These are phyloP conservation scores for Hanseniaspora mollemarum DNA, from an alignment of 805 yeast species.

Conservation along the genomic window DNA sequence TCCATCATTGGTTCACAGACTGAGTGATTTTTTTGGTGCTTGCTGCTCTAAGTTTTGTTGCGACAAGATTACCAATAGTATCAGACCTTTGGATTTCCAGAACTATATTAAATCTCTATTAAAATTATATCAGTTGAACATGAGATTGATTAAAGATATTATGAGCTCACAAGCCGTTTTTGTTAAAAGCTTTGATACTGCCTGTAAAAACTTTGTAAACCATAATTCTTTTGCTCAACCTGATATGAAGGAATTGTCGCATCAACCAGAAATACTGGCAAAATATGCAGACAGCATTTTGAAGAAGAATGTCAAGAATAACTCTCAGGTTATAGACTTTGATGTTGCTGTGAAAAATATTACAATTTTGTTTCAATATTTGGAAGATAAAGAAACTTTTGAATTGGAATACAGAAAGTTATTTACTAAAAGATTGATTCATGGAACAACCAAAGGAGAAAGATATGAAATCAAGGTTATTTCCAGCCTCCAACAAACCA, in stretches of 20 bases:
- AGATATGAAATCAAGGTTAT: slow-evolving; percentile 72
- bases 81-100: slow-evolving; percentile 34
- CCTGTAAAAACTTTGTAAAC: slow-evolving; percentile 77
- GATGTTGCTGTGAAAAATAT: slow-evolving; percentile 67
- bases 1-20: slow-evolving; percentile 10
- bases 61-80: neutral
- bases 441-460: slow-evolving; percentile 73
- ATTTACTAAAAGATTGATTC: slow-evolving; percentile 79
- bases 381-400: slow-evolving; percentile 90
- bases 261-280: slow-evolving; percentile 85
- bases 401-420: slow-evolving; percentile 84
- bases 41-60: slow-evolving; percentile 10
- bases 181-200: slow-evolving; percentile 78
- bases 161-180: slow-evolving; percentile 41
- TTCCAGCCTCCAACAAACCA: slow-evolving; percentile 74
- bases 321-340: slow-evolving; percentile 47
- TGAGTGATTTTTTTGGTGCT: slow-evolving; percentile 11
- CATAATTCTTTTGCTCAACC: slow-evolving; percentile 68
- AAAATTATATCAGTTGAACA: slow-evolving; percentile 55
- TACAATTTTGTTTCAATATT: slow-evolving; percentile 73
- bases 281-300: slow-evolving; percentile 76
- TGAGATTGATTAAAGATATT: slow-evolving; percentile 49
- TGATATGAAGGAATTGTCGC: slow-evolving; percentile 46
- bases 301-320: slow-evolving; percentile 59
- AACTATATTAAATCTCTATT: slow-evolving; percentile 68